A percentile compares a stretch with the other conserved stretches of the same genome.
phyloP scores from a whole-genome alignment of 192 early-diverging fungal species.

The Lunasporangiospora selenospora region DNA sequence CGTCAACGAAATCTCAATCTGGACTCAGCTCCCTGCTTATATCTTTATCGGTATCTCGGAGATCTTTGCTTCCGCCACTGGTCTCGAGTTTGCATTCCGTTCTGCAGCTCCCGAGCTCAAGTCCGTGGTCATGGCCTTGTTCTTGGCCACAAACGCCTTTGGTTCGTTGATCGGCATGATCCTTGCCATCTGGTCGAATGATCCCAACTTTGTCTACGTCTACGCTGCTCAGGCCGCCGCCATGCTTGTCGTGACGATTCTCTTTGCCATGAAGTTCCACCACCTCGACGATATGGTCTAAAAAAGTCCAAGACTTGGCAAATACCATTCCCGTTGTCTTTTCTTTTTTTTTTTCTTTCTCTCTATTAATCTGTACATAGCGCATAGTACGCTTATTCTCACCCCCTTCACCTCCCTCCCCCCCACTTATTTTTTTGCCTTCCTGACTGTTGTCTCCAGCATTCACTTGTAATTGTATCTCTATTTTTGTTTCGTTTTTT shows the following conservation, averaged over 20 bases:
- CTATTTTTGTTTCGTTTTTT: background rate
- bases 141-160: conserved; percentile 66
- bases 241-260: conserved; percentile 46
- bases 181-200: conserved; percentile 59
- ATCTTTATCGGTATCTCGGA: conserved; percentile 64
- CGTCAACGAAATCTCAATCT: conserved; percentile 62
- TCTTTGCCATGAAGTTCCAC: conserved; percentile 62
- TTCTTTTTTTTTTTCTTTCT: background rate
- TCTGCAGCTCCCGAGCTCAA: conserved; percentile 67
- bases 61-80: conserved; percentile 68
- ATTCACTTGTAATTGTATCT: background rate
- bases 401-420: background rate
- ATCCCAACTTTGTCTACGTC: conserved; percentile 65
- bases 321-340: background rate
- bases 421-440: conserved; percentile 9
- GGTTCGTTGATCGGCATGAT: conserved; percentile 68
- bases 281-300: conserved; percentile 56
- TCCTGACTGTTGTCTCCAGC: no score
- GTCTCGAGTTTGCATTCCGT: conserved; percentile 70
- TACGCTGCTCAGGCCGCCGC: conserved; percentile 60
- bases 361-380: conserved; percentile 12
- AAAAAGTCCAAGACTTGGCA: background rate
- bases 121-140: conserved; percentile 69
- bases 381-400: no score
- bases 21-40: conserved; percentile 63